A percentile compares a stretch with the other conserved stretches of the same genome.
Conservation (phyloP, 345 rosid genomes). For the Xanthoceras sorbifolium region DNA sequence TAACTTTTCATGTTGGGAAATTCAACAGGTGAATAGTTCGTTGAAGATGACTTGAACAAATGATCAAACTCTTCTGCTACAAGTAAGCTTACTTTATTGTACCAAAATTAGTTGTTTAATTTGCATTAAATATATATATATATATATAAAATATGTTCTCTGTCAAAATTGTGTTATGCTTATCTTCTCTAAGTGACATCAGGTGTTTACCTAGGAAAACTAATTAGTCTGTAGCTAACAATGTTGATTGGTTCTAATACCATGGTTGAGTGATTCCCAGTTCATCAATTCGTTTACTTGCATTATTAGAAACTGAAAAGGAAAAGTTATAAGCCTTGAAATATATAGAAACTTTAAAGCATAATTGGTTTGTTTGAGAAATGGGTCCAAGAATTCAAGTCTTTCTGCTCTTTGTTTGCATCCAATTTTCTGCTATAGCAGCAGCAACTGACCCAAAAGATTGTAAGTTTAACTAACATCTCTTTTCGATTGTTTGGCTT, state of each 20-base stretch:
- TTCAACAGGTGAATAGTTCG: not conserved
- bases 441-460: conserved; percentile 2
- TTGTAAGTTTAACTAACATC: conserved; percentile 6
- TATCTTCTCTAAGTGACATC: no score
- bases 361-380: not conserved
- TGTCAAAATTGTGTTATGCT: no score
- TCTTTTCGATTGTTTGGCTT: not conserved
- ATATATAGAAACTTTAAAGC: not conserved
- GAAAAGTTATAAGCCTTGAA: not conserved
- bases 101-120: not conserved
- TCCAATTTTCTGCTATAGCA: conserved; percentile 5
- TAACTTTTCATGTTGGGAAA: not conserved
- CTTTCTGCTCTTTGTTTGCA: conserved; percentile 3
- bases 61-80: not conserved
- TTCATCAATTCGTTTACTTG: not conserved
- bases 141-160: no score
- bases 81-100: not conserved
- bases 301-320: not conserved
- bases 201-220: no score
- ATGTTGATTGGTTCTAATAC: not conserved
- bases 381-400: conserved; percentile 7
- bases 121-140: no score
- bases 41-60: not conserved
- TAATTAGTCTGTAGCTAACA: no score
- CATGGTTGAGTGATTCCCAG: not conserved